phyloP scores from a whole-genome alignment of 495 filamentous ascomycete genomes.

The Daldinia vernicosa region DNA sequence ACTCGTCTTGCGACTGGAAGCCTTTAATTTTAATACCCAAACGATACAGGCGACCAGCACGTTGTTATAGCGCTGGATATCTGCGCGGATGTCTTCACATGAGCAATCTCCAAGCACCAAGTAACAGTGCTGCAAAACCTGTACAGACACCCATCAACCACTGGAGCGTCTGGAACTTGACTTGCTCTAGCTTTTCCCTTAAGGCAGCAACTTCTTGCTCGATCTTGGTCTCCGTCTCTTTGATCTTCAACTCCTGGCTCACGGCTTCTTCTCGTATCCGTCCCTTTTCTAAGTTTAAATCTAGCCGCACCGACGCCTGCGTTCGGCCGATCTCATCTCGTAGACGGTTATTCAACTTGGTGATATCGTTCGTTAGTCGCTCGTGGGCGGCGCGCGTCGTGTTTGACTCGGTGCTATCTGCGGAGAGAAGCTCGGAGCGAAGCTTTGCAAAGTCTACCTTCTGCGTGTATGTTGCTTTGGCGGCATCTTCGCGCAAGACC shows the following conservation, averaged over 20 bases:
- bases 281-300: constrained; percentile 96
- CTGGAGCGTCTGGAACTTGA: constrained; percentile 97
- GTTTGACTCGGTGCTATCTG: constrained; percentile 88
- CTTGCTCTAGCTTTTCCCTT: constrained; percentile 90
- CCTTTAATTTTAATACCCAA: constrained; percentile 7
- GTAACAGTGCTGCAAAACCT: constrained; percentile 85
- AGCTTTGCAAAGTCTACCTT: constrained; percentile 99
- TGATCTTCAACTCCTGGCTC: constrained; percentile 96
- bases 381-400: constrained; percentile 92
- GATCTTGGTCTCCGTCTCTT: constrained; percentile 98
- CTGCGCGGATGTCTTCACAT: constrained; percentile 50
- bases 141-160: constrained; percentile 99
- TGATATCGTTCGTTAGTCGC: constrained; percentile 90
- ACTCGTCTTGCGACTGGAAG: constrained; percentile 13
- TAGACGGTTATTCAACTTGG: constrained; percentile 86
- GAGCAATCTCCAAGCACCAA: constrained; percentile 96
- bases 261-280: constrained; percentile 96
- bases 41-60: background rate
- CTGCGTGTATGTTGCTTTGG: constrained; percentile 91
- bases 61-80: background rate
- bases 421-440: constrained; percentile 88
- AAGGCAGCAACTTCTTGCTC: constrained; percentile 96
- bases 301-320: constrained; percentile 87
- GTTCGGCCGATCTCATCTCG: constrained; percentile 94
- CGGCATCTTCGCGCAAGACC: constrained; percentile 94